Conservation (phyloP, 129 eudicot species). For the Ambrosia trifida region DNA sequence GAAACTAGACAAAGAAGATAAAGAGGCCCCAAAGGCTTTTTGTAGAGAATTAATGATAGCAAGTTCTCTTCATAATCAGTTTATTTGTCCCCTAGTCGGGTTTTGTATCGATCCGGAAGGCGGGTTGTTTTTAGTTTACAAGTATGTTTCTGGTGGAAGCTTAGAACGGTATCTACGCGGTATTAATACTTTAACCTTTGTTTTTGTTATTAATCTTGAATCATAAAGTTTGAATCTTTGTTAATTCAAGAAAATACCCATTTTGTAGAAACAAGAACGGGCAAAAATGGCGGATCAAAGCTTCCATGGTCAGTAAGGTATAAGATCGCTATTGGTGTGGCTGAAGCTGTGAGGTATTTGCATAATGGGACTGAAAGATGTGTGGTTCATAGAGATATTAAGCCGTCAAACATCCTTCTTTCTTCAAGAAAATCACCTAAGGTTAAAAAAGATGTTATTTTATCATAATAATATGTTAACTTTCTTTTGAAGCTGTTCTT, state of each 20-base stretch:
- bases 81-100: slow-evolving; percentile 86
- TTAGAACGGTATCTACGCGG: slow-evolving; percentile 88
- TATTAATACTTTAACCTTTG: slow-evolving; percentile 34
- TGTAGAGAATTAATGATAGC: slow-evolving; percentile 98
- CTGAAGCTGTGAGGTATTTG: slow-evolving; percentile 78
- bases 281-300: slow-evolving; percentile 67
- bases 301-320: slow-evolving; percentile 87
- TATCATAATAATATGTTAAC: neutral
- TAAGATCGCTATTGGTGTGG: slow-evolving; percentile 83
- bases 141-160: slow-evolving; percentile 94
- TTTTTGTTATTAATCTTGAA: slow-evolving; percentile 10
- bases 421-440: slow-evolving; percentile 86
- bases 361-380: slow-evolving; percentile 93
- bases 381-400: slow-evolving; percentile 97
- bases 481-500: neutral
- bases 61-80: slow-evolving; percentile 74
- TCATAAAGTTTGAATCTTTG: slow-evolving; percentile 12
- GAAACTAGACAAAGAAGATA: slow-evolving; percentile 86
- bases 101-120: slow-evolving; percentile 90
- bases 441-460: slow-evolving; percentile 41
- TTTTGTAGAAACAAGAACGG: slow-evolving; percentile 73
- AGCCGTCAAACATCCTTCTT: slow-evolving; percentile 96
- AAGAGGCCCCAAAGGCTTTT: slow-evolving; percentile 90
- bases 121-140: slow-evolving; percentile 89
- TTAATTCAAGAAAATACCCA: slow-evolving; percentile 11